Percentiles rank a stretch among this genome's conserved stretches.
Conservation (phyloP, 257 asterid species). For the Handroanthus guayacan region DNA sequence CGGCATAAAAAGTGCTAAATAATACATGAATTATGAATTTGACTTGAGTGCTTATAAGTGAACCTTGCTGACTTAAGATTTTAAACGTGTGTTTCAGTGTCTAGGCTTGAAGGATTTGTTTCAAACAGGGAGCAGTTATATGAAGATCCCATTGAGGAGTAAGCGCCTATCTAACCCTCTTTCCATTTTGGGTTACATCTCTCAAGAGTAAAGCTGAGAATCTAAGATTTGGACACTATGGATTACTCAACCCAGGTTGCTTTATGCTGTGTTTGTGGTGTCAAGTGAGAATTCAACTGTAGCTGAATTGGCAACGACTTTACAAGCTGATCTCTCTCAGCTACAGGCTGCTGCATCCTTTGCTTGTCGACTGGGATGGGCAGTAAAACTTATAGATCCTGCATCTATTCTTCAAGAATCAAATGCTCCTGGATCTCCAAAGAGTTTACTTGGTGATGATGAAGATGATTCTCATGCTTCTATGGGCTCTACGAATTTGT, state of each 20-base stretch:
- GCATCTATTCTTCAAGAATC: conserved; percentile 92
- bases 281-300: conserved; percentile 98
- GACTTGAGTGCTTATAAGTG: conserved; percentile 1
- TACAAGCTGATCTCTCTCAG: conserved; percentile 97
- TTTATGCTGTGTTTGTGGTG: conserved; percentile 98
- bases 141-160: conserved; percentile 99
- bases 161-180: conserved; percentile 44
- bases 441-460: conserved; percentile 72
- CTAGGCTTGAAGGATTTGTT: conserved; percentile 99
- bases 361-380: conserved; percentile 99
- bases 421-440: conserved; percentile 72
- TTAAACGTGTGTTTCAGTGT: conserved; percentile 72
- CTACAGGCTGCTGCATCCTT: conserved; percentile 99
- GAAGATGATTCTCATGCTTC: conserved; percentile 69
- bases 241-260: conserved; percentile 73
- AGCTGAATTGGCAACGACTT: conserved; percentile 87
- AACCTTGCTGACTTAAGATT: conserved; percentile 39
- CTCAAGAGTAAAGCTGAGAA: conserved; percentile 32
- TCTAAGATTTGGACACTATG: conserved; percentile 39
- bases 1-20: conserved; percentile 20
- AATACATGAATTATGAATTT: background rate
- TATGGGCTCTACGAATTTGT: conserved; percentile 57
- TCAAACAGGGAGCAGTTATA: conserved; percentile 98
- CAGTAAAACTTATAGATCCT: conserved; percentile 91
- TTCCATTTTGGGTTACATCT: conserved; percentile 34